Conservation (phyloP, 1,284 basidiomycete genomes). For the Trametes hirsuta region DNA sequence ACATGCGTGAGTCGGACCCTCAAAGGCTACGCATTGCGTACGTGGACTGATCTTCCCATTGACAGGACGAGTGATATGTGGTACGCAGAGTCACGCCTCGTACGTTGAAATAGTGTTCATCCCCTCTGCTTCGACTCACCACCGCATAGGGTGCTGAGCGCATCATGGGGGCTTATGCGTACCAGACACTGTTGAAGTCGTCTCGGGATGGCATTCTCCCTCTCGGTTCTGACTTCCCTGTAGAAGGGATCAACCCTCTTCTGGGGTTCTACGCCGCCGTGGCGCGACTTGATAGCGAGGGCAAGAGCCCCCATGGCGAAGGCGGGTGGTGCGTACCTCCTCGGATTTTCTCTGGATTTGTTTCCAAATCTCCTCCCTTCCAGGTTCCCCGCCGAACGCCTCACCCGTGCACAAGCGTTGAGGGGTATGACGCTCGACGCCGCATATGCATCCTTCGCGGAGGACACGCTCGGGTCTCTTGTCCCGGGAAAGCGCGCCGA, state of each 20-base stretch:
- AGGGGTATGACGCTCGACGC: constrained; percentile 88
- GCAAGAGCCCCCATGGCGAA: constrained; percentile 80
- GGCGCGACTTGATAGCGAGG: constrained; percentile 67
- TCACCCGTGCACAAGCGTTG: constrained; percentile 76
- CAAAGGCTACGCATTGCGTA: neutral
- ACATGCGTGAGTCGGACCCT: constrained; percentile 64
- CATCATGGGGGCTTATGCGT: constrained; percentile 88
- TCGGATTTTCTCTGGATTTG: neutral
- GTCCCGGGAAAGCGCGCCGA: constrained; percentile 81
- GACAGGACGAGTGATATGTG: constrained; percentile 87
- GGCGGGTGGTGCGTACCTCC: constrained; percentile 69
- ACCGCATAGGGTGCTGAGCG: constrained; percentile 70
- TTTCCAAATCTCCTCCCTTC: neutral
- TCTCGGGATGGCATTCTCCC: constrained; percentile 65
- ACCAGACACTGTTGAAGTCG: constrained; percentile 70
- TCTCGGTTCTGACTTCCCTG: constrained; percentile 91
- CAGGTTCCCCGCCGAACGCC: constrained; percentile 73
- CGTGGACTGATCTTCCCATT: neutral
- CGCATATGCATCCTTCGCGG: constrained; percentile 85
- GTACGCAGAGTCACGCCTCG: constrained; percentile 83
- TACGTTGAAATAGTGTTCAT: constrained; percentile 35
- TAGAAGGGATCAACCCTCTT: constrained; percentile 82
- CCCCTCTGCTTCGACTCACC: neutral
- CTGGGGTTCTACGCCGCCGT: constrained; percentile 89
- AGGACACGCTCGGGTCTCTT: constrained; percentile 71